These are phyloP conservation scores for Colletotrichum zoysiae DNA, from an alignment of 2,329 filamentous ascomycete genomes.

Conservation along the genomic window DNA sequence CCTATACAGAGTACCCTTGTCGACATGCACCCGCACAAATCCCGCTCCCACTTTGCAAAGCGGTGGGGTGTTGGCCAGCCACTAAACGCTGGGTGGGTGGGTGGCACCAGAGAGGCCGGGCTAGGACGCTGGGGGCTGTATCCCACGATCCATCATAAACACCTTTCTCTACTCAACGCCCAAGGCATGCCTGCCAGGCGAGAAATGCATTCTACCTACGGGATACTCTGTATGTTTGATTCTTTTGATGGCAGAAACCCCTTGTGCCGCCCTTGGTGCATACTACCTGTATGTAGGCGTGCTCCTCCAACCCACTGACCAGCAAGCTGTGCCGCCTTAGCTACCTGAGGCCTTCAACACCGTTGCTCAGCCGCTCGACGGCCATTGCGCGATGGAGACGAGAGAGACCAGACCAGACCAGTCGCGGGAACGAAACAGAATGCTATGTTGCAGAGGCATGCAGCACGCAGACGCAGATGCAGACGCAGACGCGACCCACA, in stretches of 20 bases:
- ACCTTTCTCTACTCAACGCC: conserved; percentile 27
- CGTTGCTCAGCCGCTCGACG: not conserved
- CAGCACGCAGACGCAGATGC: conserved; percentile 26
- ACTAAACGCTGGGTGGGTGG: conserved; percentile 13
- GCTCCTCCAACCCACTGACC: conserved; percentile 22
- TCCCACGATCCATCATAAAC: conserved; percentile 7
- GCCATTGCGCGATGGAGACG: not conserved
- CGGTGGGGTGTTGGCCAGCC: conserved; percentile 19
- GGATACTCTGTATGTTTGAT: too few relatives aligned
- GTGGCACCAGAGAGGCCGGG: conserved; percentile 14
- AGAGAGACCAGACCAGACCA: not conserved
- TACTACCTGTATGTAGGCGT: conserved; percentile 1
- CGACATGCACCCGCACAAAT: too few relatives aligned
- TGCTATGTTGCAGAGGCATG: not conserved
- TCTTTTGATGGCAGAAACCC: conserved; percentile 12
- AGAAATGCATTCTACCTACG: not conserved
- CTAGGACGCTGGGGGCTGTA: not conserved
- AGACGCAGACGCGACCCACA: not conserved
- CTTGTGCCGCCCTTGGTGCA: conserved; percentile 5
- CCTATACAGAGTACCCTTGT: conserved; percentile 2
- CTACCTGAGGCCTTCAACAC: conserved; percentile 1
- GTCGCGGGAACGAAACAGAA: not conserved
- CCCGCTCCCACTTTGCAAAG: too few relatives aligned
- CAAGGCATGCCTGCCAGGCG: conserved; percentile 36
- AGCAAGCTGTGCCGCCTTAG: conserved; percentile 22